Evolutionary conservation across 495 filamentous ascomycete genomes (phyloP).

Genomic region (Cladorrhinum samala): DNA sequence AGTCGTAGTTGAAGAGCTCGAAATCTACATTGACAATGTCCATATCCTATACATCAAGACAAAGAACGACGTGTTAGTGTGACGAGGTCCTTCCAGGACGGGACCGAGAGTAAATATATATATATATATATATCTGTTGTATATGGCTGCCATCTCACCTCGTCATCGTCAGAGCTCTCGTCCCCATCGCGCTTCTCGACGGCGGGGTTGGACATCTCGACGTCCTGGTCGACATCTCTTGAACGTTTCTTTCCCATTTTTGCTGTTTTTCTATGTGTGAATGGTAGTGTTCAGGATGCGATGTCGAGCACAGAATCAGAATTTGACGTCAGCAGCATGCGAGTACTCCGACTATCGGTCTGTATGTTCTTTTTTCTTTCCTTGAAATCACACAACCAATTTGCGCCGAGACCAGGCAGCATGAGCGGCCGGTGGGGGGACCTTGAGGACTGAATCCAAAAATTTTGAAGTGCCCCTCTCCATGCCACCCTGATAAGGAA

Average conservation of each 20-base stretch:
- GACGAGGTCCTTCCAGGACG: background rate
- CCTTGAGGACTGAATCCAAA: constrained; percentile 12
- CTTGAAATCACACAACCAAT: background rate
- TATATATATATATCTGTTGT: too few relatives aligned
- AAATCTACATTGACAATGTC: constrained; percentile 95
- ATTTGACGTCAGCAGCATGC: too few relatives aligned
- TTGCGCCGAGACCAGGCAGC: constrained; percentile 1
- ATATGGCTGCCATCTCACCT: background rate
- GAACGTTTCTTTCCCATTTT: constrained; percentile 20
- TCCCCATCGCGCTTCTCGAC: constrained; percentile 3
- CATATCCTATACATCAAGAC: constrained; percentile 49
- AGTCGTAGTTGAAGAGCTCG: constrained; percentile 94
- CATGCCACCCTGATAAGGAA: background rate
- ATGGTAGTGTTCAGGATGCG: background rate
- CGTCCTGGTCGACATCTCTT: constrained; percentile 19
- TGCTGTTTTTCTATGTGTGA: background rate
- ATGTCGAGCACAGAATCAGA: too few relatives aligned
- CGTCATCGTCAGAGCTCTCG: background rate
- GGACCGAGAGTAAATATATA: too few relatives aligned
- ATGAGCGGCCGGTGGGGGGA: background rate
- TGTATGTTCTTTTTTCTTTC: background rate
- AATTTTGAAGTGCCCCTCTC: background rate
- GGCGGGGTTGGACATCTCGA: constrained; percentile 9
- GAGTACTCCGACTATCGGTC: too few relatives aligned
- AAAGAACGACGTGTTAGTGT: background rate